These are phyloP conservation scores for Camellia lanceoleosa DNA, from an alignment of 148 eudicot species.

Conservation along the genomic window DNA sequence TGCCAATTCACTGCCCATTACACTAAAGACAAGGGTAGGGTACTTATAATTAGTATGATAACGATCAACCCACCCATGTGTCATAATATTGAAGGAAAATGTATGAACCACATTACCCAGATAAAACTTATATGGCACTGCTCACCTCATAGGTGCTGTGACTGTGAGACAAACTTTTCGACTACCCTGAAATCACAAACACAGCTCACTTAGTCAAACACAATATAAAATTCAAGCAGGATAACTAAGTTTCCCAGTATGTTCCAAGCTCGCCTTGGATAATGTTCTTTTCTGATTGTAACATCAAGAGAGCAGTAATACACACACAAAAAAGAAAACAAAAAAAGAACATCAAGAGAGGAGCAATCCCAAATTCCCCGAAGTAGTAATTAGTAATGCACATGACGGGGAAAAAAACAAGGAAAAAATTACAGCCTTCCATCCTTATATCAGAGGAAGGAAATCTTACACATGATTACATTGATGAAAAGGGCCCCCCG, in stretches of 20 bases:
- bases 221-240: too few species aligned
- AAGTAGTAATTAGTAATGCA: background rate
- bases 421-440: constrained; percentile 7
- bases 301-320: background rate
- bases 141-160: too few species aligned
- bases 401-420: background rate
- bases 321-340: too few species aligned
- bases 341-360: background rate
- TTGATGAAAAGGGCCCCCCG: background rate
- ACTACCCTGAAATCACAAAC: background rate
- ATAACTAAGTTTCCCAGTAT: background rate
- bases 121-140: too few species aligned
- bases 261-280: background rate
- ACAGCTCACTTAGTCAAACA: background rate
- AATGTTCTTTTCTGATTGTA: background rate
- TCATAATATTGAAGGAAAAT: too few species aligned
- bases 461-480: background rate
- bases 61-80: too few species aligned
- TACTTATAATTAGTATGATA: too few species aligned
- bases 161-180: background rate
- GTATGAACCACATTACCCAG: too few species aligned
- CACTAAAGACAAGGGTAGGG: too few species aligned
- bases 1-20: too few species aligned
- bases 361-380: background rate
- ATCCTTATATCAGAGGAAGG: constrained; percentile 3